phyloP scores from a whole-genome alignment of 2,329 filamentous ascomycete genomes.

The Aspergillus hortae region DNA sequence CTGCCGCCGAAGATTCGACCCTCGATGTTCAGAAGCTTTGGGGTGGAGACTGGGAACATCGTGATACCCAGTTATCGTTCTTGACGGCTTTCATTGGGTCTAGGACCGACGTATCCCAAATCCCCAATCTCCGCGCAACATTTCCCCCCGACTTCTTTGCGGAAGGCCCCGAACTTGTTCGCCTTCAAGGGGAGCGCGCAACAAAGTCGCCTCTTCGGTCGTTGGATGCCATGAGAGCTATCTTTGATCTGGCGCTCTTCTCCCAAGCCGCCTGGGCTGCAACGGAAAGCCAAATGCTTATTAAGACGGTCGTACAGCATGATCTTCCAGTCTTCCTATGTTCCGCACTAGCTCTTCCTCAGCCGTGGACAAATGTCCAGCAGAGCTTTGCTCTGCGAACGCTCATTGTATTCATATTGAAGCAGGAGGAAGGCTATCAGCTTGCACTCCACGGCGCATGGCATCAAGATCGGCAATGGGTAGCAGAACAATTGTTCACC shows the following conservation, averaged over 20 bases:
- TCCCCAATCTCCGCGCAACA: slow-evolving; percentile 74
- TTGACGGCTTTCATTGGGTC: slow-evolving; percentile 81
- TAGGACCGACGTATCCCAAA: slow-evolving; percentile 75
- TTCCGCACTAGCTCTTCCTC: slow-evolving; percentile 46
- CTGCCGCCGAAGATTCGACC: slow-evolving; percentile 59
- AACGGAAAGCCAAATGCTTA: slow-evolving; percentile 55
- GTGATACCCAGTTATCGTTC: slow-evolving; percentile 89
- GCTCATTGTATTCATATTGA: slow-evolving; percentile 79
- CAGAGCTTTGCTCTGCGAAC: slow-evolving; percentile 47
- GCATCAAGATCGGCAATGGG: slow-evolving; percentile 86
- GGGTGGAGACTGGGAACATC: slow-evolving; percentile 83
- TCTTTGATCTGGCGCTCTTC: slow-evolving; percentile 61
- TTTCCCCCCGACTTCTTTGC: slow-evolving; percentile 66
- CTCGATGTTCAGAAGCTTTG: slow-evolving; percentile 87
- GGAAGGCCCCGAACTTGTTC: slow-evolving; percentile 57
- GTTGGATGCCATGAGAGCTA: slow-evolving; percentile 70
- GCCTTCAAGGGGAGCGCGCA: slow-evolving; percentile 61
- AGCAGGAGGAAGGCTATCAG: slow-evolving; percentile 72
- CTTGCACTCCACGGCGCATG: slow-evolving; percentile 90
- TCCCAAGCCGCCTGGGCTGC: slow-evolving; percentile 55
- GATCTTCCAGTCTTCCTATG: slow-evolving; percentile 50
- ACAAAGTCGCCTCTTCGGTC: slow-evolving; percentile 86
- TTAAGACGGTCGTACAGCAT: slow-evolving; percentile 58
- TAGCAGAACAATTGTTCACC: slow-evolving; percentile 74
- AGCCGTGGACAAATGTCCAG: slow-evolving; percentile 48